These are phyloP conservation scores for Parasitella parasitica DNA, from an alignment of 371 early-diverging fungal genomes.

Conservation along the genomic window DNA sequence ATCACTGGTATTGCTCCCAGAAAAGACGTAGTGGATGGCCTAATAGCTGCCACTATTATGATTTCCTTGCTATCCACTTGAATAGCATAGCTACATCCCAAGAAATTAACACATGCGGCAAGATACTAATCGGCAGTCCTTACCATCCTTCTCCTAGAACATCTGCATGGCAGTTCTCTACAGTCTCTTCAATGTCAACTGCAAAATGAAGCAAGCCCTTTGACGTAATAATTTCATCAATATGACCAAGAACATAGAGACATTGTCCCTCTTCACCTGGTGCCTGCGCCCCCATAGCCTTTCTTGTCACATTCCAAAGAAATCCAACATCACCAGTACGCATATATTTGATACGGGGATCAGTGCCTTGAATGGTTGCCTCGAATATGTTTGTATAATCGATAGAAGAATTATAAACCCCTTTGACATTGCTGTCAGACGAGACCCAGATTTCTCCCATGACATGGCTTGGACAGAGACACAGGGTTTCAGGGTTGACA, in stretches of 20 bases:
- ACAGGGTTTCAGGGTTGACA: slow-evolving; percentile 68
- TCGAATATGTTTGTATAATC: slow-evolving; percentile 19
- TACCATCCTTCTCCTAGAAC: slow-evolving; percentile 60
- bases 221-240: slow-evolving; percentile 65
- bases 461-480: slow-evolving; percentile 61
- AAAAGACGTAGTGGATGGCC: slow-evolving; percentile 29
- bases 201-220: slow-evolving; percentile 69
- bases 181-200: slow-evolving; percentile 71
- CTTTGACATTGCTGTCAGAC: slow-evolving; percentile 58
- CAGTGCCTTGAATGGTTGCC: slow-evolving; percentile 59
- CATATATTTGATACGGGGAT: slow-evolving; percentile 62
- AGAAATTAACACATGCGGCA: background rate
- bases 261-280: slow-evolving; percentile 61
- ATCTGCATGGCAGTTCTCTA: slow-evolving; percentile 58
- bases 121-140: too few species aligned
- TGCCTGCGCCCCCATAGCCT: slow-evolving; percentile 22
- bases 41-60: slow-evolving; percentile 46
- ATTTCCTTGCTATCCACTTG: slow-evolving; percentile 42
- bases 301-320: slow-evolving; percentile 56
- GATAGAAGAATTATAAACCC: slow-evolving; percentile 27
- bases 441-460: slow-evolving; percentile 88
- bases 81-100: slow-evolving; percentile 36
- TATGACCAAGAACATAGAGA: slow-evolving; percentile 73
- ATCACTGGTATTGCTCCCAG: slow-evolving; percentile 54
- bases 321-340: slow-evolving; percentile 85